phyloP scores from a whole-genome alignment of 2,329 filamentous ascomycete species.

The Madurella fahalii region DNA sequence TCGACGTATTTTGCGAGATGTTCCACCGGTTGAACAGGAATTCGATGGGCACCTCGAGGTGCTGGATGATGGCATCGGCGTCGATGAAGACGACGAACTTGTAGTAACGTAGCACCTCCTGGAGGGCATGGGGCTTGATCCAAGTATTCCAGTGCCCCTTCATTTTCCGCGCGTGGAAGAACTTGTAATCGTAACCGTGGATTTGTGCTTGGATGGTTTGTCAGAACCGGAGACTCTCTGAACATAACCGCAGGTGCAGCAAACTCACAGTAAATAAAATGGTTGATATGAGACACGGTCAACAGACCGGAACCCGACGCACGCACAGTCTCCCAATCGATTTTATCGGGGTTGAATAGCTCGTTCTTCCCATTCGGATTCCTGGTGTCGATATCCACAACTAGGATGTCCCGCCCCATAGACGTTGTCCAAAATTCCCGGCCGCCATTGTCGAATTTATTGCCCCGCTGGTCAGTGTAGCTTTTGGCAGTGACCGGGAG shows the following conservation, averaged over 20 bases:
- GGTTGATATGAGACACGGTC: constrained; percentile 25
- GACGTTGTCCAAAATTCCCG: constrained; percentile 3
- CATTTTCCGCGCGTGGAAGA: constrained; percentile 40
- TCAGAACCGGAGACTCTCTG: not conserved
- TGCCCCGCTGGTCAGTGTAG: constrained; percentile 9
- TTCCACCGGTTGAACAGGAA: constrained; percentile 47
- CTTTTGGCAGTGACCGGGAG: constrained; percentile 1
- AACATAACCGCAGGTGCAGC: too few relatives aligned
- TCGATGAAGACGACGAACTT: constrained; percentile 43
- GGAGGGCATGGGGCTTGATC: constrained; percentile 40
- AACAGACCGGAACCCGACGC: constrained; percentile 26
- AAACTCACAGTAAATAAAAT: constrained; percentile 35
- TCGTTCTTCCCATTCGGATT: constrained; percentile 5
- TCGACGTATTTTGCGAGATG: constrained; percentile 36
- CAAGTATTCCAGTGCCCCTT: constrained; percentile 42
- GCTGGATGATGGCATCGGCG: constrained; percentile 39
- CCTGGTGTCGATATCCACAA: constrained; percentile 15
- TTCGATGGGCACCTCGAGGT: constrained; percentile 43
- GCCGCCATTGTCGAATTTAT: not conserved
- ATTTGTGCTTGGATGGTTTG: constrained; percentile 34
- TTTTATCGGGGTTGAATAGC: constrained; percentile 10
- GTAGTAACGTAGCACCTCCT: constrained; percentile 37
- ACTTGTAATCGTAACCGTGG: constrained; percentile 47
- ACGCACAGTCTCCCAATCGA: constrained; percentile 8
- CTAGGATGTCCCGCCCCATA: constrained; percentile 7